Percentiles rank a stretch among this genome's conserved stretches.
These are phyloP conservation scores for Mrakia frigida DNA, from an alignment of 768 basidiomycete genomes.

Conservation along the genomic window DNA sequence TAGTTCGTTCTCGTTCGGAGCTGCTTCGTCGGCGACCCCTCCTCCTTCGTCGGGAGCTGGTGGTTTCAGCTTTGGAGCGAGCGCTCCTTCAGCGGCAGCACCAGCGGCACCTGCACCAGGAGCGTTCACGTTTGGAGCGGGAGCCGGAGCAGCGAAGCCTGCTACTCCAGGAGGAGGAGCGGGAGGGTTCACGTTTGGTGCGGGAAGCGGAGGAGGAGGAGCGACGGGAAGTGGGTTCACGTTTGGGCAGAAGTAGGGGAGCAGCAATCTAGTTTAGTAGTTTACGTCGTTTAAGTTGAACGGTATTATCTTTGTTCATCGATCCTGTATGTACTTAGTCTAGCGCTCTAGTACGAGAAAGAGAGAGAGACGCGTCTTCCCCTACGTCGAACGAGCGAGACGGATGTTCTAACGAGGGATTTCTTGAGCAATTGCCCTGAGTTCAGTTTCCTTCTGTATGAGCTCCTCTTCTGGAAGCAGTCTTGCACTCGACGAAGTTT, in stretches of 20 bases:
- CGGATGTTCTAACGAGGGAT: too few relatives aligned
- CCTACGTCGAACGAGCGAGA: too few relatives aligned
- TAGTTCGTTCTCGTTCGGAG: slow-evolving; percentile 8
- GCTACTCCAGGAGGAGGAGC: neutral
- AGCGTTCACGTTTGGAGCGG: slow-evolving; percentile 13
- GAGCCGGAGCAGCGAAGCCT: neutral
- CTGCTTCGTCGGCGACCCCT: neutral
- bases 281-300: neutral
- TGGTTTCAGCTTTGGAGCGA: neutral
- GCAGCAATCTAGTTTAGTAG: neutral
- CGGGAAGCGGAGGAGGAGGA: neutral
- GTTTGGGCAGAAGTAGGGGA: slow-evolving; percentile 14
- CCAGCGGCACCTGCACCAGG: neutral
- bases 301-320: too few relatives aligned
- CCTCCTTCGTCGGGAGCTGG: neutral
- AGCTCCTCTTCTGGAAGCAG: too few relatives aligned
- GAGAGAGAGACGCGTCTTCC: too few relatives aligned
- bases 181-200: neutral
- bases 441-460: too few relatives aligned
- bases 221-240: neutral
- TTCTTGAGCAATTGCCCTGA: too few relatives aligned
- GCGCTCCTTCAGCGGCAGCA: neutral
- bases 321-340: too few relatives aligned
- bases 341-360: too few relatives aligned
- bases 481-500: neutral